Conservation (phyloP, 2,329 filamentous ascomycete species). For the Knoxdaviesia capensis region DNA sequence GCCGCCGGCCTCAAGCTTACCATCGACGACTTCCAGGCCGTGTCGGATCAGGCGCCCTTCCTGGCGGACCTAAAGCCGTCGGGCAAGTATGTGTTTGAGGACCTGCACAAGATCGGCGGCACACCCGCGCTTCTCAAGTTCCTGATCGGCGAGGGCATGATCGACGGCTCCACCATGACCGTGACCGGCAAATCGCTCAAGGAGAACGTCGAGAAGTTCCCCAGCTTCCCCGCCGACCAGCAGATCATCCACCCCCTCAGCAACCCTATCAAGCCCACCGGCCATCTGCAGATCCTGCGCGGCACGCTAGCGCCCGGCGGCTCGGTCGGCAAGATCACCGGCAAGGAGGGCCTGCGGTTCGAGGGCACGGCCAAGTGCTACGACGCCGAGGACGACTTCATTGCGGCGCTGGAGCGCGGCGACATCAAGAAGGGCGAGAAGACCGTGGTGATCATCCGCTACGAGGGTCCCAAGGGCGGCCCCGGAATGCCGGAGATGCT, state of each 20-base stretch:
- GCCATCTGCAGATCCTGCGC: conserved; percentile 74
- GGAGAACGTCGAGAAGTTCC: conserved; percentile 61
- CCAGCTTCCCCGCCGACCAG: conserved; percentile 56
- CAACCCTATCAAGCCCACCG: conserved; percentile 72
- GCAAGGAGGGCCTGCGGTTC: conserved; percentile 77
- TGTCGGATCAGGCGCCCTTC: conserved; percentile 62
- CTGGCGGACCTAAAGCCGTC: conserved; percentile 70
- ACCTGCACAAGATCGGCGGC: conserved; percentile 69
- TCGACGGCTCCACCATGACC: conserved; percentile 63
- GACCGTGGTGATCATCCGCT: conserved; percentile 76
- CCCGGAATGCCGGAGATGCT: conserved; percentile 93
- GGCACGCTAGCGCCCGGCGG: conserved; percentile 73
- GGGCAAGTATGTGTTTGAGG: conserved; percentile 73
- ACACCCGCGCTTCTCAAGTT: conserved; percentile 77
- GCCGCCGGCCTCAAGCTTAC: conserved; percentile 63
- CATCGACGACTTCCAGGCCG: conserved; percentile 70
- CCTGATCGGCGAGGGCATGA: conserved; percentile 61
- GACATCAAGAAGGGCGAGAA: conserved; percentile 72
- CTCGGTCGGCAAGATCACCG: conserved; percentile 83
- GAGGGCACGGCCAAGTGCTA: conserved; percentile 66
- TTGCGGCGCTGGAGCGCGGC: conserved; percentile 55
- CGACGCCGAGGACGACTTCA: conserved; percentile 65
- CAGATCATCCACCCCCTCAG: conserved; percentile 61
- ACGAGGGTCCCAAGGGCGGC: conserved; percentile 83
- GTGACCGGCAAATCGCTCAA: conserved; percentile 81